Percentiles rank a stretch among this genome's conserved stretches.
Evolutionary conservation across 176 grass and related monocot species (phyloP).

Genomic region (Avena eriantha): DNA sequence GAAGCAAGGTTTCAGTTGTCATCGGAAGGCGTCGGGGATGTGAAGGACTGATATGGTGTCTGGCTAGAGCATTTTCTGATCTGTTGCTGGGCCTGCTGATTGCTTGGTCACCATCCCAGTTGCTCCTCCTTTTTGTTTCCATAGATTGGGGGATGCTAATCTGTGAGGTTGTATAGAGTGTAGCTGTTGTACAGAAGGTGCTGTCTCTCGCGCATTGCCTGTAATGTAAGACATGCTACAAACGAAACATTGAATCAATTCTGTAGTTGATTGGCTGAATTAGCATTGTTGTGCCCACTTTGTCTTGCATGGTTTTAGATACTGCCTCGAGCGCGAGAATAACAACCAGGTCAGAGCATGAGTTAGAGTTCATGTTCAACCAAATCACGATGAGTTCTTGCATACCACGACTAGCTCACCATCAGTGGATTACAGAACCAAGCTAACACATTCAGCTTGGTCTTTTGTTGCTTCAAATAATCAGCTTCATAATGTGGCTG

Average conservation of each 20-base stretch:
- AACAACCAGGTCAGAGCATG: neutral
- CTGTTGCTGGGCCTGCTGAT: neutral
- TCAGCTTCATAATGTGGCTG: no score
- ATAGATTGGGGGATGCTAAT: conserved; percentile 7
- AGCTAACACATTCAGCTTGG: no score
- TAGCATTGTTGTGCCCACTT: neutral
- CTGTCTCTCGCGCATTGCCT: neutral
- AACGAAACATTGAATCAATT: conserved; percentile 4
- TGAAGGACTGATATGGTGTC: conserved; percentile 64
- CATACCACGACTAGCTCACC: neutral
- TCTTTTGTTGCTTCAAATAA: no score
- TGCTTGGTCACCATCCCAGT: conserved; percentile 14
- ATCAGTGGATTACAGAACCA: neutral
- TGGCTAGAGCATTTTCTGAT: neutral
- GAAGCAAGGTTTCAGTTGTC: conserved; percentile 82
- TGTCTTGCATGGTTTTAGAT: neutral
- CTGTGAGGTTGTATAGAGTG: neutral
- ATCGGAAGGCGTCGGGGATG: conserved; percentile 71
- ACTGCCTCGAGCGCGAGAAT: neutral
- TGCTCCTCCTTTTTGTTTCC: conserved; percentile 5
- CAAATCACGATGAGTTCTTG: neutral
- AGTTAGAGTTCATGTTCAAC: neutral
- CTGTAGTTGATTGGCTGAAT: neutral
- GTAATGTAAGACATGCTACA: conserved; percentile 29
- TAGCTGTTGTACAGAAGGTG: conserved; percentile 35